Conservation (phyloP, 73 alveolate species). For the Paramecium pentaurelia region DNA sequence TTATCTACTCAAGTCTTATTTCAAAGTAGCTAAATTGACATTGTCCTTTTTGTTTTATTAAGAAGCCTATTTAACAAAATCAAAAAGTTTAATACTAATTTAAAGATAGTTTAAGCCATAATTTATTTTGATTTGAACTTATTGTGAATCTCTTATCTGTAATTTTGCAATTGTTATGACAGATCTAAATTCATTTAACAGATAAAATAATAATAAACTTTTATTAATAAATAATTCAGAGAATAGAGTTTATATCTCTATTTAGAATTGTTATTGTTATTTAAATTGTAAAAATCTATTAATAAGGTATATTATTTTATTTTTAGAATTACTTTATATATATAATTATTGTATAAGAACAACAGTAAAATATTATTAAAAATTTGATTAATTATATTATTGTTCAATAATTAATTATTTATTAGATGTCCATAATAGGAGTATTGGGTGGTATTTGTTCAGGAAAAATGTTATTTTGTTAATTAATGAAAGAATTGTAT, state of each 20-base stretch:
- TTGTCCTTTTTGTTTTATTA: neutral
- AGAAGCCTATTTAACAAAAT: neutral
- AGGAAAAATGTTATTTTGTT: conserved; percentile 3
- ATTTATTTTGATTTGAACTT: neutral
- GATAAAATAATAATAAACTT: neutral
- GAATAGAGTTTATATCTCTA: neutral
- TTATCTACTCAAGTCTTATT: neutral
- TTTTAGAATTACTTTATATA: too few species aligned
- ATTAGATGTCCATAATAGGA: conserved; percentile 26
- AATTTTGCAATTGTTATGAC: neutral
- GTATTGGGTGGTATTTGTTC: neutral
- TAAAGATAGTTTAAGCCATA: neutral
- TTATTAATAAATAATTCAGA: neutral
- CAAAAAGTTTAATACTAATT: neutral
- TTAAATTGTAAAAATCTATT: too few species aligned
- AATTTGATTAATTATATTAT: neutral
- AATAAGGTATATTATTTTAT: too few species aligned
- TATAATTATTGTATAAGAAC: too few species aligned
- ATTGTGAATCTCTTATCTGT: neutral
- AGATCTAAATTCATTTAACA: neutral
- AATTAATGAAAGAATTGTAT: neutral
- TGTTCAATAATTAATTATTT: neutral
- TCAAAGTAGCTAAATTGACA: neutral
- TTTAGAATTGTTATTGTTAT: too few species aligned
- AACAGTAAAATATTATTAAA: too few species aligned